Conservation (phyloP, 2,329 filamentous ascomycete species). For the Gnomoniopsis smithogilvyi region DNA sequence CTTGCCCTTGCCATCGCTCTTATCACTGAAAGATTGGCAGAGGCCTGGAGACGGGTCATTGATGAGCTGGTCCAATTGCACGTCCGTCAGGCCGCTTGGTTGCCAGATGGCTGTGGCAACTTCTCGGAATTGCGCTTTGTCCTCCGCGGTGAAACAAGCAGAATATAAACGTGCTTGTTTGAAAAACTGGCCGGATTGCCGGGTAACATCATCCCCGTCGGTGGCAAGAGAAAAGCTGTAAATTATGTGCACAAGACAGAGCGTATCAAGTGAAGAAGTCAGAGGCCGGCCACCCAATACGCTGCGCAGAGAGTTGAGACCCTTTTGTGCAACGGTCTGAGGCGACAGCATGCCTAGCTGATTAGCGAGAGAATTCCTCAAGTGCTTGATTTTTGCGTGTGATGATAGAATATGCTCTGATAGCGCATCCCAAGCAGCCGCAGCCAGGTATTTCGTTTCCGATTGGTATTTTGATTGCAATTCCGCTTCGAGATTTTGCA, state of each 20-base stretch:
- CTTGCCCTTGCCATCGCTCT: constrained; percentile 46
- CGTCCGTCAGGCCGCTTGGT: constrained; percentile 31
- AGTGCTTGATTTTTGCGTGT: constrained; percentile 36
- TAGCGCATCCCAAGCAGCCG: constrained; percentile 42
- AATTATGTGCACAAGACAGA: constrained; percentile 51
- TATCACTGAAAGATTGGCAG: constrained; percentile 28
- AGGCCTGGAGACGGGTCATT: constrained; percentile 17
- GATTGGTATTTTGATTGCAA: constrained; percentile 11
- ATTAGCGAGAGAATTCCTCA: constrained; percentile 40
- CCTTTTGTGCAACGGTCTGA: constrained; percentile 35
- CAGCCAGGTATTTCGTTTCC: constrained; percentile 38
- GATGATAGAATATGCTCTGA: constrained; percentile 44
- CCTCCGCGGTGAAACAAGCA: constrained; percentile 33
- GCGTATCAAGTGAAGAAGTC: constrained; percentile 37
- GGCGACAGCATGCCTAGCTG: constrained; percentile 38
- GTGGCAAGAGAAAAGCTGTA: constrained; percentile 48
- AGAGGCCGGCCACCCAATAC: constrained; percentile 37
- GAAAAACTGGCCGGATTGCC: constrained; percentile 39
- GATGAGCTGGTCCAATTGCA: constrained; percentile 28
- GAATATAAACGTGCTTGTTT: constrained; percentile 44
- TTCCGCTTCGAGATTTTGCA: not conserved
- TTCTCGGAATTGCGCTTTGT: constrained; percentile 38
- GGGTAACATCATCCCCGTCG: constrained; percentile 37
- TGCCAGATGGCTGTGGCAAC: constrained; percentile 48
- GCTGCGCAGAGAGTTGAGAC: constrained; percentile 38